Conservation (phyloP, 208 protist genomes). For the Willaertia magna region DNA sequence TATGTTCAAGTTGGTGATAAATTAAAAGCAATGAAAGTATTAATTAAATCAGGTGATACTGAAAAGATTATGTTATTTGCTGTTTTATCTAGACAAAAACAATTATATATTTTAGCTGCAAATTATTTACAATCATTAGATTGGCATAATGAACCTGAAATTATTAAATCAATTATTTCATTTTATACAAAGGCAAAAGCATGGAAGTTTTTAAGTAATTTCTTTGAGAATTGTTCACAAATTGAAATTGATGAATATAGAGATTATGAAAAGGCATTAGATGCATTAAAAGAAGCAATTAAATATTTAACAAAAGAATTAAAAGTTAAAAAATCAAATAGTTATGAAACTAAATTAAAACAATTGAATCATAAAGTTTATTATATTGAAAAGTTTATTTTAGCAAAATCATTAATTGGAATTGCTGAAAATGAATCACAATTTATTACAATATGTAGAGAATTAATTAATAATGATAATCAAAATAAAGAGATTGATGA, state of each 20-base stretch:
- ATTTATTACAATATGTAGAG: background rate
- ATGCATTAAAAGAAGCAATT: slow-evolving; percentile 60
- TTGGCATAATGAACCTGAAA: slow-evolving; percentile 72
- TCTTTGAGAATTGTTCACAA: slow-evolving; percentile 78
- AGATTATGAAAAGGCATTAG: slow-evolving; percentile 78
- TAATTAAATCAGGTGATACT: slow-evolving; percentile 85
- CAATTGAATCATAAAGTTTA: background rate
- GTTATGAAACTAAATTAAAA: background rate
- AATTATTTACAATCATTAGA: slow-evolving; percentile 88
- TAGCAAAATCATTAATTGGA: background rate
- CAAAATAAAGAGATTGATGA: slow-evolving; percentile 16
- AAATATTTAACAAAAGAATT: slow-evolving; percentile 40
- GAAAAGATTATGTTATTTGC: slow-evolving; percentile 93
- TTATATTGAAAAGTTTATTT: slow-evolving; percentile 1
- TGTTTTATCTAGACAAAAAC: slow-evolving; percentile 71
- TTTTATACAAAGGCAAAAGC: slow-evolving; percentile 92
- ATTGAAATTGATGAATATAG: slow-evolving; percentile 88
- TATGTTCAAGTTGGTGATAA: slow-evolving; percentile 84
- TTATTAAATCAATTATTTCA: slow-evolving; percentile 83
- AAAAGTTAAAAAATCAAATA: background rate
- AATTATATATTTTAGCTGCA: slow-evolving; percentile 85
- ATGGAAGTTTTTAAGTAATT: slow-evolving; percentile 62
- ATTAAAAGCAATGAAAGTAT: slow-evolving; percentile 86
- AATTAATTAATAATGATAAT: background rate
- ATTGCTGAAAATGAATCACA: background rate